Evolutionary conservation across 768 basidiomycete genomes (phyloP), one percentile per base, ranked within the genome.

Genomic region (Xerocomellus amylosporus): DNA sequence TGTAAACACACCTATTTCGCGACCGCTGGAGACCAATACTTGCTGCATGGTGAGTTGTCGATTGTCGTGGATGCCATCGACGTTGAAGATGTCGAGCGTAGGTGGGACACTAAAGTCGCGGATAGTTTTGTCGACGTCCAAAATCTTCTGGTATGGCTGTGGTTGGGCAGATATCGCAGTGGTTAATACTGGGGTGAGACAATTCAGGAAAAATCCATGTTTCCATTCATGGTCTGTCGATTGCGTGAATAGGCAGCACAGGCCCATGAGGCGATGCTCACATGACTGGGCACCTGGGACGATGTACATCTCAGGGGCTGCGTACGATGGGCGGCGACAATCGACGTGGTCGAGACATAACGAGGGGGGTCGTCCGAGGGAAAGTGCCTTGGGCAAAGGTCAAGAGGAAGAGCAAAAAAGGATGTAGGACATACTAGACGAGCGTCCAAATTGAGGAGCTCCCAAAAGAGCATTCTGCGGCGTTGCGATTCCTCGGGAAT

Each of bases 401-500:
- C 54, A 59, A 49, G 48, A n/a, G 41, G 31, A 5, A 8, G 50
- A 24, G 31, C 55, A 22, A 66, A 58, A 55, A 60, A 49, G 57
- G 49, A 54, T 33, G 60, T 10, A 34, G 46, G 55, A 59, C 86
- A 75, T 78, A 88, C 85, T 40, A 86, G 75, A 54, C 85, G 84
- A 45, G 74, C 71, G 62, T 89, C 87, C 68, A 88, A 72, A 65
- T 85, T 84, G 49, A 88, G 75, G 59, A 88, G 73, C 67, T 88
- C 86, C 87, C 87, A 89, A 65, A 88, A 85, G 42, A 88, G 77
- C 46, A 82, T 79, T 43, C 83, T 75, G 44, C 86, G 83, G 59
- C 81, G 82, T 62, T 88, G 86, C 39, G 84, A 77, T 64, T 87
- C 87, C 66, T 88, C 86, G 42, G 86, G 87, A 33, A 87, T 83